Evolutionary conservation across 2,329 filamentous ascomycete species (phyloP), one percentile per base, ranked within the genome.

Genomic region (Amylocarpus encephaloides): DNA sequence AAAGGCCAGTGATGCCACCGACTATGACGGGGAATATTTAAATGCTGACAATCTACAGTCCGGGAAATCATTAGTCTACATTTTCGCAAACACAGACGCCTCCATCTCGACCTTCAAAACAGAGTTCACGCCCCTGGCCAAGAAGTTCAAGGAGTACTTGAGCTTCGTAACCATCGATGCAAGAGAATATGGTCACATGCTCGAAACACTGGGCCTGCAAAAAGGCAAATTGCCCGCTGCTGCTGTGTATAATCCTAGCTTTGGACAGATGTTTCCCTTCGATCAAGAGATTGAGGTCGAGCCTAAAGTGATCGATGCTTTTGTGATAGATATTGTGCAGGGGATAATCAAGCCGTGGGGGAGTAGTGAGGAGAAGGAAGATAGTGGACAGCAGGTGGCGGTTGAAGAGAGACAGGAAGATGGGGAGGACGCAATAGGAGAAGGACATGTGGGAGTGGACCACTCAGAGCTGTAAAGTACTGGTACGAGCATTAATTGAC

Each of bases 91-190:
- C 9, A 59, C 55, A 7, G 48, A 63, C 0, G 29, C 51, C 7
- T 66, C 71, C 30, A 67, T 68, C 2, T 62, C 68, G 2, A 54
- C 50, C 1, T 76, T 70, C 57, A 59, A 66, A 4, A 41, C 58
- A 1, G 58, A 63, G 5, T 64, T 77, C 43, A 62, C 64, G 13
- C 65, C 68, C 3, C 58, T 75, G 1, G 74, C 75, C 1, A 70
- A 69, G 51, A 69, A 68, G 54, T 75, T 73, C 59, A 55, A 63
- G 48, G 72, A 76, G 11, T 76, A 74, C 49, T 66, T 78, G 11
- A 64, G 62, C 48, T 77, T 78, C 52, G 70, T 73, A 3, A 75
- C 71, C 1, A 70, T 76, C 1, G 72, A 77, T 50, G 63, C 66
- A 0, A 50, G 57, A 29, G 72, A 76, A 52, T 77, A 77, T 54